phyloP scores from a whole-genome alignment of 805 yeast species.

The Ogataea pilisensis region DNA sequence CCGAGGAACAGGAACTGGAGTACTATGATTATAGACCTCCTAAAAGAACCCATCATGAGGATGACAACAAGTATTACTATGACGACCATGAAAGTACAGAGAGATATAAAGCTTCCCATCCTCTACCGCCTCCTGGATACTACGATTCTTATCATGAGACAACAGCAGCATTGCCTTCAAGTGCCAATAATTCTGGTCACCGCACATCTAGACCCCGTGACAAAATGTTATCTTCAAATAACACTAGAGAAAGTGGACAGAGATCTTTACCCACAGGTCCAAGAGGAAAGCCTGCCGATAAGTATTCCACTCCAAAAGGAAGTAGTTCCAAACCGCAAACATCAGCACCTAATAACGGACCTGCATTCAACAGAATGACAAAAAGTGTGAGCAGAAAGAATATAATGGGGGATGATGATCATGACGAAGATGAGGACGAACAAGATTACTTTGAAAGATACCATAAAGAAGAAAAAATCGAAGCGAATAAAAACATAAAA shows the following conservation, averaged over 20 bases:
- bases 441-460: too few species aligned
- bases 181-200: too few species aligned
- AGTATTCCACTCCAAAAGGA: neutral
- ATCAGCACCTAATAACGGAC: too few species aligned
- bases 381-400: conserved; percentile 15
- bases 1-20: conserved; percentile 7
- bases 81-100: neutral
- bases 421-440: conserved; percentile 11
- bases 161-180: too few species aligned
- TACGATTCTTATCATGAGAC: neutral
- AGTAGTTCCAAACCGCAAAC: too few species aligned
- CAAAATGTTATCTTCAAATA: too few species aligned
- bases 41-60: conserved; percentile 5
- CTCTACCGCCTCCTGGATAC: too few species aligned
- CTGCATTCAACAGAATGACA: conserved; percentile 14
- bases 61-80: neutral
- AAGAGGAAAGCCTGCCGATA: neutral
- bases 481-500: too few species aligned
- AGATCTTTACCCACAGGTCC: conserved; percentile 3
- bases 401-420: conserved; percentile 17
- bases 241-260: too few species aligned
- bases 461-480: too few species aligned
- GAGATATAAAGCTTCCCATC: too few species aligned
- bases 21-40: conserved; percentile 10
- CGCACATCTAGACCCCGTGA: too few species aligned